These are phyloP conservation scores for Globomyces pollinis-pini DNA, from an alignment of 192 early-diverging fungal genomes.

Conservation along the genomic window DNA sequence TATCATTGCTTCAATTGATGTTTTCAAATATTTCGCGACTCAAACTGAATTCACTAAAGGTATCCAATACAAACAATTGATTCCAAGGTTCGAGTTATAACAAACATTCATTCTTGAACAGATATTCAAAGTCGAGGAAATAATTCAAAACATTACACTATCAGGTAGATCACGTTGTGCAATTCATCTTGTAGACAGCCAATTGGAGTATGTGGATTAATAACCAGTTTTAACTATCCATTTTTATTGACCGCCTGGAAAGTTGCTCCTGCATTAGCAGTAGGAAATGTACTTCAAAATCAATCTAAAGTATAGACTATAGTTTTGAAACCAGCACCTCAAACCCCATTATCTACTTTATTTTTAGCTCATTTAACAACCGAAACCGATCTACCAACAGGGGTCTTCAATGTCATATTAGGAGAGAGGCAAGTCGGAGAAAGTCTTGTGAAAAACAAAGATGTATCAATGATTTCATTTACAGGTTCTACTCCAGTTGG, in stretches of 20 bases:
- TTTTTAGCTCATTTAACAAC: constrained; percentile 19
- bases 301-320: no score
- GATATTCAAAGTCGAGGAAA: background rate
- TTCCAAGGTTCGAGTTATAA: no score
- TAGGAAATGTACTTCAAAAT: constrained; percentile 28
- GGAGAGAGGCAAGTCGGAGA: background rate
- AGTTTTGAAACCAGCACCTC: constrained; percentile 38
- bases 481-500: constrained; percentile 82
- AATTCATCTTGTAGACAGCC: no score
- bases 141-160: constrained; percentile 27
- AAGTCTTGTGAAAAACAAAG: background rate
- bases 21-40: constrained; percentile 25
- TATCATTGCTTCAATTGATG: constrained; percentile 11
- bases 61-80: no score
- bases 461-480: constrained; percentile 54
- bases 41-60: no score
- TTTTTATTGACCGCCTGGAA: constrained; percentile 38
- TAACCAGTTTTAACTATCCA: constrained; percentile 60
- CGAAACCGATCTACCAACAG: no score
- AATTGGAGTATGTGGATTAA: constrained; percentile 41
- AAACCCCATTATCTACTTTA: constrained; percentile 30
- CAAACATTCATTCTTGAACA: no score
- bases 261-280: constrained; percentile 25
- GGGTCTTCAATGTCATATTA: background rate
- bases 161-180: no score